phyloP scores from a whole-genome alignment of 2,329 filamentous ascomycete genomes.

The Fusarium liriodendri region DNA sequence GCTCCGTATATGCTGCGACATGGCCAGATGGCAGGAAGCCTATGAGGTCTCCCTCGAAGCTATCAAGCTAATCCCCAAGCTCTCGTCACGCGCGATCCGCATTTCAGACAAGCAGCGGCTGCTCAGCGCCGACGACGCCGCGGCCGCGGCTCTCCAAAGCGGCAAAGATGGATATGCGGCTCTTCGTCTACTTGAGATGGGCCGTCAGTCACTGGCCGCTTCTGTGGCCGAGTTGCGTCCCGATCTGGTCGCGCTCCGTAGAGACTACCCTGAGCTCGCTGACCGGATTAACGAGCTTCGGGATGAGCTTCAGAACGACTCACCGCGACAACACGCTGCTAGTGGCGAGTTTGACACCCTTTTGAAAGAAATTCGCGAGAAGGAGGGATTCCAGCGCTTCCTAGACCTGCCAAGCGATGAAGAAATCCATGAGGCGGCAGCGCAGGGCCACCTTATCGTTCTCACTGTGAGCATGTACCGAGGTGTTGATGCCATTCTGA shows the following conservation, averaged over 20 bases:
- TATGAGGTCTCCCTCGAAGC: neutral
- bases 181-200: neutral
- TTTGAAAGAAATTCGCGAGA: neutral
- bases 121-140: neutral
- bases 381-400: neutral
- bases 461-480: neutral
- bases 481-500: neutral
- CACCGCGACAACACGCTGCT: neutral
- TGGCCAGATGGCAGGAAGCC: neutral
- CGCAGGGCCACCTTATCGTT: neutral
- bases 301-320: neutral
- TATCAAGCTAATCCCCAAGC: neutral
- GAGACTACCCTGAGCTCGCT: neutral
- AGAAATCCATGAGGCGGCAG: neutral
- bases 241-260: neutral
- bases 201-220: neutral
- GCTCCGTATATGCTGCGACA: neutral
- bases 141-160: neutral
- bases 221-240: neutral
- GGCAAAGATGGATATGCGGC: neutral
- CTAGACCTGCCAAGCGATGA: neutral
- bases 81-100: neutral
- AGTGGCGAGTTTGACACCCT: neutral
- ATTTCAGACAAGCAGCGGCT: neutral
- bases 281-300: neutral